Base-by-base conservation (phyloP, 768 basidiomycete genomes). In the Rhodotorula sphaerocarpa region DNA sequence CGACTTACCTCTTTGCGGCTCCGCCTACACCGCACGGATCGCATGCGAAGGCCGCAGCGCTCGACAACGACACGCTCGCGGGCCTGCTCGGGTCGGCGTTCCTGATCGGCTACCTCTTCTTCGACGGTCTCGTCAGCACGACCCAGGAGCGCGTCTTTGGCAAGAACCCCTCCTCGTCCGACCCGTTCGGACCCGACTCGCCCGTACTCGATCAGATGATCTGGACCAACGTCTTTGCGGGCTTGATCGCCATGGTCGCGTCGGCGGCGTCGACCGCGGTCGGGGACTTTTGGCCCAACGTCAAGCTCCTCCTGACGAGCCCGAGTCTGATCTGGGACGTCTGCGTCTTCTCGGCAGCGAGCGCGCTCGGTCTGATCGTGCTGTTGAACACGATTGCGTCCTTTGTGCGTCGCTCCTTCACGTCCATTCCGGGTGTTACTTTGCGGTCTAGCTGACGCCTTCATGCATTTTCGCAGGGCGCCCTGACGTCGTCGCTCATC, bases 111-210 rank as follows among this genome's bases (percentile, higher is more conserved):
- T 72, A 72, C 50, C 67, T 72, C 51, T 65, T 65, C 60, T 72
- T 72, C 55, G 71, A 72, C 31, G 71, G 71, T 5, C 58, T 72
- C 15, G 70, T 70, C 15, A 54, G 47, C 34, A 70, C 71, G 16
- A 72, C 71, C 28, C 71, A 70, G 50, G 67, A 70, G 61, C 55
- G 52, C n/a, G 70, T 65, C 10, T 70, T 72, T 36, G 71, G 67
- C 28, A 70, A 70, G 59, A 68, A 68, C 51, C 66, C 66, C 3
- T 41, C 59, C 1, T 63, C 62, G 3, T 47, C 43, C 28, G 66
- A 69, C 33, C 71, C 71, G 7, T 68, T 72, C 34, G 68, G 67
- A 0, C 59, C 67, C 23, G 65, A 57, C 2, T 61, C 61, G 30
- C 71, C 71, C 5, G 70, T 72, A 5, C 65, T 71, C 12, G 50